phyloP scores from a whole-genome alignment of 2,329 filamentous ascomycete genomes.

The Incumbomyces delicatus region DNA sequence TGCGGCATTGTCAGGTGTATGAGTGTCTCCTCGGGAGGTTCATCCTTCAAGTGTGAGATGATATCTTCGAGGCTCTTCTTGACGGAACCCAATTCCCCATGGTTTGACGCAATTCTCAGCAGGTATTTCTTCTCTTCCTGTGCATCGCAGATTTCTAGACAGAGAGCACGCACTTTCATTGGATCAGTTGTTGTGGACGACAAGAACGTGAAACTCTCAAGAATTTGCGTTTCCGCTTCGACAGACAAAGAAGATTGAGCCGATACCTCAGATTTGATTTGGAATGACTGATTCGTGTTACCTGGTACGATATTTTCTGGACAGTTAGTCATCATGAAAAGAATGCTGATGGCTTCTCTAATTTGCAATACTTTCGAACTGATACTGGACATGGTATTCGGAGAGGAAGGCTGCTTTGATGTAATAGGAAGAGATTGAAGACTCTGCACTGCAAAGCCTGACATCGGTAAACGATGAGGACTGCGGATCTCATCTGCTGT shows the following conservation, averaged over 20 bases:
- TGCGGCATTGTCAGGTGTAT: background rate
- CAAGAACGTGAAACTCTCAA: background rate
- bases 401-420: too few relatives aligned
- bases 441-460: too few relatives aligned
- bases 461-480: too few relatives aligned
- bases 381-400: too few relatives aligned
- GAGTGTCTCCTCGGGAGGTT: background rate
- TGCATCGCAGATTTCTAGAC: background rate
- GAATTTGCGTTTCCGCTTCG: background rate
- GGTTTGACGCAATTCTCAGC: constrained; percentile 1
- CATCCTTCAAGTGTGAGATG: background rate
- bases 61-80: background rate
- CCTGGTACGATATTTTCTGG: background rate
- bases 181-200: background rate
- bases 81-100: background rate
- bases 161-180: background rate
- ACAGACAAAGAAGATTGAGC: background rate
- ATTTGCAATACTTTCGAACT: background rate
- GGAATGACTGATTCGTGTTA: too few relatives aligned
- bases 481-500: too few relatives aligned
- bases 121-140: background rate
- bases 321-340: background rate
- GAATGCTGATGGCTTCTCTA: constrained; percentile 1
- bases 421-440: too few relatives aligned
- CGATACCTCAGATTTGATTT: background rate